Conservation (phyloP, 73 alveolate species). For the Paramecium tetraurelia region DNA sequence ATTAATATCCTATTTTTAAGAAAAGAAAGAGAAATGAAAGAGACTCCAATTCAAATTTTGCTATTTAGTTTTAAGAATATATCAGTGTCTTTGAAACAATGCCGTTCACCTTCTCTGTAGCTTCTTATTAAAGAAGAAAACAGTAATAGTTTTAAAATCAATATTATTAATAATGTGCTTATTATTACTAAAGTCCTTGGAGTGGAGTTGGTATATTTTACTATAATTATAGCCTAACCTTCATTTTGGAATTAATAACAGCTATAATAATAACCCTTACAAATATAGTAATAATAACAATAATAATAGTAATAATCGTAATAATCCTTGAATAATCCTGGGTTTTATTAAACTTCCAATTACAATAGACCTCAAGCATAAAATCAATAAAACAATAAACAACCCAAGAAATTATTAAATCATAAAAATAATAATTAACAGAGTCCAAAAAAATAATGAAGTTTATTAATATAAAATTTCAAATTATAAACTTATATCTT, state of each 20-base stretch:
- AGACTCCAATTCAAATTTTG: conserved; percentile 3
- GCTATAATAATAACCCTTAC: neutral
- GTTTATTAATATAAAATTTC: neutral
- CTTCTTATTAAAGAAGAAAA: conserved; percentile 39
- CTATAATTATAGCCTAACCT: conserved; percentile 7
- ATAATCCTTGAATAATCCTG: neutral
- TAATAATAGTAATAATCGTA: neutral
- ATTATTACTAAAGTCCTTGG: conserved; percentile 34
- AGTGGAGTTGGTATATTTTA: conserved; percentile 12
- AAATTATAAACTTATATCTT: neutral
- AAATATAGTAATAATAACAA: neutral
- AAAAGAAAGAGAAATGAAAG: conserved; percentile 35
- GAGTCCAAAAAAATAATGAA: neutral
- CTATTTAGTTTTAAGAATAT: neutral
- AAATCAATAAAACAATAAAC: neutral
- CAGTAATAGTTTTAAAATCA: neutral
- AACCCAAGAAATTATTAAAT: neutral
- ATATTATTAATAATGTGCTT: conserved; percentile 1
- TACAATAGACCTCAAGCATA: neutral
- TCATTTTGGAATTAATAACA: neutral
- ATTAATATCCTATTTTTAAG: neutral
- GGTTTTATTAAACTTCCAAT: neutral
- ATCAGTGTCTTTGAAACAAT: conserved; percentile 20
- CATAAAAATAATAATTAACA: neutral
- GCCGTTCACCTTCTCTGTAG: conserved; percentile 47